Evolutionary conservation across 2,329 filamentous ascomycete species (phyloP).

Genomic region (Cladophialophora yegresii): DNA sequence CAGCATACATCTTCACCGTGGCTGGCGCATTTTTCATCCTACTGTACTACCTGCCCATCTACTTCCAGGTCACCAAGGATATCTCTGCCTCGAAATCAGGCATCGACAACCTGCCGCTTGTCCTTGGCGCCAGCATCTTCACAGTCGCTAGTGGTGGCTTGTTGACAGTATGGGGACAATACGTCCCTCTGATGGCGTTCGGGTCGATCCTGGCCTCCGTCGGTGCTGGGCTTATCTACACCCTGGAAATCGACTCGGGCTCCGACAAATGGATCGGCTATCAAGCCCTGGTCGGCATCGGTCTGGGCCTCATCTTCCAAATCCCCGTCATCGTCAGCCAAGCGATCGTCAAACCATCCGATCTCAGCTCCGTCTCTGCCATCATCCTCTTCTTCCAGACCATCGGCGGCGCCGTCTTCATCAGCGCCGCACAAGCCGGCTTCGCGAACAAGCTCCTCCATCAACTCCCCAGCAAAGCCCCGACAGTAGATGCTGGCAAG

Average conservation of each 20-base stretch:
- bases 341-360: constrained; percentile 36
- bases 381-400: constrained; percentile 40
- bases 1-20: constrained; percentile 44
- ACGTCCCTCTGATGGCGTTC: constrained; percentile 37
- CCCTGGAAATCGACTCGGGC: constrained; percentile 38
- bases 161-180: constrained; percentile 38
- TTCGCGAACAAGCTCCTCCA: constrained; percentile 42
- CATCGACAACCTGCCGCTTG: constrained; percentile 48
- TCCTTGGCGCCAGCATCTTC: constrained; percentile 43
- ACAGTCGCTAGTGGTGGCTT: constrained; percentile 42
- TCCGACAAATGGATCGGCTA: constrained; percentile 44
- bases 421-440: constrained; percentile 41
- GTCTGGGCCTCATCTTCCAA: constrained; percentile 39
- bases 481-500: constrained; percentile 35
- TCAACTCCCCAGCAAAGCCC: constrained; percentile 35
- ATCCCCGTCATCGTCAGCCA: constrained; percentile 39
- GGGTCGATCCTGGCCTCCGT: constrained; percentile 38
- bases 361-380: constrained; percentile 39
- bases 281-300: constrained; percentile 41
- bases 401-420: constrained; percentile 41
- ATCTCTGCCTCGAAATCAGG: constrained; percentile 44
- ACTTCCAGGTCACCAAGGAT: constrained; percentile 50
- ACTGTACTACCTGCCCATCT: constrained; percentile 53
- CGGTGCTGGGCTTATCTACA: constrained; percentile 42
- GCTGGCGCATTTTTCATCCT: constrained; percentile 43